Conservation (phyloP, 140 eudicot genomes). For the Erigeron philadelphicus region DNA sequence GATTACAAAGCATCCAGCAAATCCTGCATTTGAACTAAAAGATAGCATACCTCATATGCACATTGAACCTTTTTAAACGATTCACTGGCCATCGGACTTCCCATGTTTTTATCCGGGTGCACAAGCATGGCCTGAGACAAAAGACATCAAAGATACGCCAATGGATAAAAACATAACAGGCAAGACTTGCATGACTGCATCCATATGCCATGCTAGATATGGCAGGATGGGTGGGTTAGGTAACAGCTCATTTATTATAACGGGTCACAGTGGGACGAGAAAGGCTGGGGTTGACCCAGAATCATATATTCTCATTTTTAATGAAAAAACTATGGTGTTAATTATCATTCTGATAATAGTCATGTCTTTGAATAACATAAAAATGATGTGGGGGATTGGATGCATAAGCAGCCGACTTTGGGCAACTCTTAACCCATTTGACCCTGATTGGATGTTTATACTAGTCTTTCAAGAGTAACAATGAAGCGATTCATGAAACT, state of each 20-base stretch:
- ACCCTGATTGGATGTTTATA: not conserved
- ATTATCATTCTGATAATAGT: not conserved
- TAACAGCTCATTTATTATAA: not conserved
- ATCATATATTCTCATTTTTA: not conserved
- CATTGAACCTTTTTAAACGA: slow-evolving; percentile 93
- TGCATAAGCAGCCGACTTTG: not conserved
- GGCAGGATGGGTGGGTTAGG: not conserved
- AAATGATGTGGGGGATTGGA: not conserved
- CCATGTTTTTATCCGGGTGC: slow-evolving; percentile 99
- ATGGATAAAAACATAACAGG: not conserved
- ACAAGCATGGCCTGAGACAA: slow-evolving; percentile 82
- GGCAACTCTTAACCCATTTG: not conserved
- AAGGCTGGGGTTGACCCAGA: not conserved
- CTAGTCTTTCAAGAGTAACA: not conserved
- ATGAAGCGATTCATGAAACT: not conserved
- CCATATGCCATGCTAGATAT: not conserved
- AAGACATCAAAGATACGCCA: not conserved
- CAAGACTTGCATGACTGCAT: not conserved
- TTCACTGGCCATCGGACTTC: slow-evolving; percentile 89
- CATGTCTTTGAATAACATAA: not conserved
- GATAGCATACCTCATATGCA: slow-evolving; percentile 68
- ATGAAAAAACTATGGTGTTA: not conserved
- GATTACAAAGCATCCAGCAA: not conserved
- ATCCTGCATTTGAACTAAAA: not conserved
- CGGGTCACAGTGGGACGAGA: not conserved